These are phyloP conservation scores for Arthrocladium fulminans DNA, from an alignment of 2,329 filamentous ascomycete species.

Conservation along the genomic window DNA sequence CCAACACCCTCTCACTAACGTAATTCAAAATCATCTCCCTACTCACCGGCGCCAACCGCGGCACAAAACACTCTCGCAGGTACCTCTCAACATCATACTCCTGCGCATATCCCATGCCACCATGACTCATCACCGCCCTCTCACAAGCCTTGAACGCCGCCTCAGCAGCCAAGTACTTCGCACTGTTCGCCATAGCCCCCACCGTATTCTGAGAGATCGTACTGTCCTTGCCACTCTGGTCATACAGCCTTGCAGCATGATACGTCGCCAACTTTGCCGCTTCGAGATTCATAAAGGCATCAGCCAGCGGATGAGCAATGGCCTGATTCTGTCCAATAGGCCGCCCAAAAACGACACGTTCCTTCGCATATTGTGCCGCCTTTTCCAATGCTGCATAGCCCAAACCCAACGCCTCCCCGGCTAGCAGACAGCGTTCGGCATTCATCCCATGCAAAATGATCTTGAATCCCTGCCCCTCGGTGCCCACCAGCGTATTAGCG, in stretches of 20 bases:
- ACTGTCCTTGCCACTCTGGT: slow-evolving; percentile 43
- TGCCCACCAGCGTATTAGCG: slow-evolving; percentile 55
- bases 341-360: slow-evolving; percentile 57
- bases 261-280: slow-evolving; percentile 57
- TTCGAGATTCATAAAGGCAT: slow-evolving; percentile 57
- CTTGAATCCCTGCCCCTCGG: slow-evolving; percentile 68
- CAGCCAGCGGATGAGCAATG: slow-evolving; percentile 56
- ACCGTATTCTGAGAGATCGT: slow-evolving; percentile 48
- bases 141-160: slow-evolving; percentile 55
- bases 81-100: slow-evolving; percentile 57
- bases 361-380: slow-evolving; percentile 57
- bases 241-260: slow-evolving; percentile 56
- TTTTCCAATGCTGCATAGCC: slow-evolving; percentile 62
- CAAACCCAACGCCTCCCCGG: slow-evolving; percentile 69
- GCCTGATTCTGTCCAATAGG: slow-evolving; percentile 59
- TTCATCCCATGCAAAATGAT: slow-evolving; percentile 75
- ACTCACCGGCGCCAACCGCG: slow-evolving; percentile 51
- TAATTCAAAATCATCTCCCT: slow-evolving; percentile 43
- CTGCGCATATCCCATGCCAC: slow-evolving; percentile 56
- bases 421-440: slow-evolving; percentile 64
- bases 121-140: slow-evolving; percentile 47
- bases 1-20: slow-evolving; percentile 37
- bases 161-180: slow-evolving; percentile 55
- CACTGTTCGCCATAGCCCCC: slow-evolving; percentile 58
- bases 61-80: slow-evolving; percentile 51